These are phyloP conservation scores for Neurospora sp. DNA, from an alignment of 495 filamentous ascomycete species.

Conservation along the genomic window DNA sequence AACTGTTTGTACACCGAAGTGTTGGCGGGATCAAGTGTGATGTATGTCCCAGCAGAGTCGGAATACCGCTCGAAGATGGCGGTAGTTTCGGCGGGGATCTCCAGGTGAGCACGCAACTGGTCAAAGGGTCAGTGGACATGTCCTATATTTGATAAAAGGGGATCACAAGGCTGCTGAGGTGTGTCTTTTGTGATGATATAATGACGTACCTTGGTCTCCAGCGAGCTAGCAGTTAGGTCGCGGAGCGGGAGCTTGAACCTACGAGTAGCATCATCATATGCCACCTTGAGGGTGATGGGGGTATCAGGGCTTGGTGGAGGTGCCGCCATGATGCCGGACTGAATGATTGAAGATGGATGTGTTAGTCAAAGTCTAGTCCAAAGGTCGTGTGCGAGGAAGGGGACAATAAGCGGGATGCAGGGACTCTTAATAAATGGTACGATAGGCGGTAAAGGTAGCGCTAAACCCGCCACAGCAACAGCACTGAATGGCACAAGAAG, in stretches of 20 bases:
- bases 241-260: conserved; percentile 84
- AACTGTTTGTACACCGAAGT: conserved; percentile 88
- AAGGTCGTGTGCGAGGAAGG: neutral
- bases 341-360: conserved; percentile 3
- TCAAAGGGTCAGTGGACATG: conserved; percentile 12
- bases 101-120: conserved; percentile 68
- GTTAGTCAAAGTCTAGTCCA: neutral
- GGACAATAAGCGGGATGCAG: neutral
- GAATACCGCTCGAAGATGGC: conserved; percentile 90
- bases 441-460: neutral
- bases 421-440: neutral
- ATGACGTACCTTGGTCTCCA: conserved; percentile 77
- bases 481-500: neutral
- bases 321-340: neutral
- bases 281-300: conserved; percentile 76
- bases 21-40: conserved; percentile 70
- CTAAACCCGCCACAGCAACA: neutral
- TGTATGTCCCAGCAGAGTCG: conserved; percentile 75
- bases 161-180: neutral
- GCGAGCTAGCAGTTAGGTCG: conserved; percentile 64
- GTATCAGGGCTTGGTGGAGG: conserved; percentile 44
- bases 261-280: conserved; percentile 57
- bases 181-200: neutral
- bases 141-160: neutral
- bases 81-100: conserved; percentile 54